These are phyloP conservation scores for Austropuccinia psidii DNA, from an alignment of 1,284 basidiomycete species.

Conservation along the genomic window DNA sequence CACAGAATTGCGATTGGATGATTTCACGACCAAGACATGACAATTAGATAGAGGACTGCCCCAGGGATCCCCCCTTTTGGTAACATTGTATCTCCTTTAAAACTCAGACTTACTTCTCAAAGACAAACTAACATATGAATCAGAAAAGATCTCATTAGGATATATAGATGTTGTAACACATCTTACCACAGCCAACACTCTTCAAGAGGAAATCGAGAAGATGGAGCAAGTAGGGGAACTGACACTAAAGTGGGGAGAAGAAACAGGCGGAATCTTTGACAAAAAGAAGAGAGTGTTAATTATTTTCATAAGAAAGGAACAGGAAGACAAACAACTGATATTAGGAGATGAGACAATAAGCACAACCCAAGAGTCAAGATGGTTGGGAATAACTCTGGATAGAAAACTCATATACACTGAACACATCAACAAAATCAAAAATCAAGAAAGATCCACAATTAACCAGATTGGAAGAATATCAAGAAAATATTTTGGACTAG, in stretches of 20 bases:
- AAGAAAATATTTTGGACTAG: not conserved
- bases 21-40: not conserved
- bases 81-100: conserved; percentile 6
- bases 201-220: not conserved
- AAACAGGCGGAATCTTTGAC: conserved; percentile 10
- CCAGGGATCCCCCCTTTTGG: conserved; percentile 7
- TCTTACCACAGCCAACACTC: not conserved
- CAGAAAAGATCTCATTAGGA: conserved; percentile 2
- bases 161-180: conserved; percentile 20
- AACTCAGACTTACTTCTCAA: not conserved
- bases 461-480: not conserved
- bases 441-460: not conserved
- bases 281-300: not conserved
- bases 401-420: not conserved
- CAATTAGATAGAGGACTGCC: not conserved
- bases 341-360: not conserved
- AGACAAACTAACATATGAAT: not conserved
- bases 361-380: not conserved
- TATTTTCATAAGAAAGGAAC: not conserved
- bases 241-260: not conserved
- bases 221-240: not conserved
- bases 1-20: not conserved
- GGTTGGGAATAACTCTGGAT: not conserved
- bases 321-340: not conserved
- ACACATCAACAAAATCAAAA: not conserved